Conservation (phyloP, 225 moss, liverwort and hornwort genomes). For the Takakia lepidozioides region DNA sequence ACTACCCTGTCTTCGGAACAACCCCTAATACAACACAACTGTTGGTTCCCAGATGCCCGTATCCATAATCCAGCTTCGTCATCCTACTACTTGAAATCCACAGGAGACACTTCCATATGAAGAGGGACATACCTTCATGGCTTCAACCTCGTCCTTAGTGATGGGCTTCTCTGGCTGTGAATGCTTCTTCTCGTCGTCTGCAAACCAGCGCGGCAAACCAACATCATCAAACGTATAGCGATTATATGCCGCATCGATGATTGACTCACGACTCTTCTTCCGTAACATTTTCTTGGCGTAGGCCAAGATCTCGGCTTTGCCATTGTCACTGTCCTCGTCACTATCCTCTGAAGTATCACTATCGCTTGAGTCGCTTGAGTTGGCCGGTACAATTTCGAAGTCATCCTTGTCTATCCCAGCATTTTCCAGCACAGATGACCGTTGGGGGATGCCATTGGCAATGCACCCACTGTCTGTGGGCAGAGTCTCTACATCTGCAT, state of each 20-base stretch:
- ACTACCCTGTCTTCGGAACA: too few species aligned
- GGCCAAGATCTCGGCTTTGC: slow-evolving; percentile 81
- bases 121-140: slow-evolving; percentile 78
- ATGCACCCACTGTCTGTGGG: slow-evolving; percentile 20
- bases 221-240: slow-evolving; percentile 85
- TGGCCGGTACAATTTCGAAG: slow-evolving; percentile 86
- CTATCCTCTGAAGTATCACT: slow-evolving; percentile 51
- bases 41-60: too few species aligned
- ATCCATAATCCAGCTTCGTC: too few species aligned
- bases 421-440: slow-evolving; percentile 23
- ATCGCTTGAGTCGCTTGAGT: slow-evolving; percentile 58
- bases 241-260: slow-evolving; percentile 90
- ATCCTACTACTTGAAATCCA: too few species aligned
- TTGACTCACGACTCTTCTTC: slow-evolving; percentile 69
- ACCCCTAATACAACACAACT: too few species aligned
- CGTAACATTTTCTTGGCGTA: slow-evolving; percentile 89
- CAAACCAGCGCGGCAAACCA: slow-evolving; percentile 82
- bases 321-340: slow-evolving; percentile 63
- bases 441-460: slow-evolving; percentile 9
- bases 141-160: slow-evolving; percentile 91
- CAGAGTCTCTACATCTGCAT: slow-evolving; percentile 26
- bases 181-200: slow-evolving; percentile 92
- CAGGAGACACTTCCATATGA: too few species aligned
- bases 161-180: slow-evolving; percentile 66
- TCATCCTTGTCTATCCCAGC: slow-evolving; percentile 37